phyloP scores from a whole-genome alignment of 106 monocot species.

The Dendrobium nobile region DNA sequence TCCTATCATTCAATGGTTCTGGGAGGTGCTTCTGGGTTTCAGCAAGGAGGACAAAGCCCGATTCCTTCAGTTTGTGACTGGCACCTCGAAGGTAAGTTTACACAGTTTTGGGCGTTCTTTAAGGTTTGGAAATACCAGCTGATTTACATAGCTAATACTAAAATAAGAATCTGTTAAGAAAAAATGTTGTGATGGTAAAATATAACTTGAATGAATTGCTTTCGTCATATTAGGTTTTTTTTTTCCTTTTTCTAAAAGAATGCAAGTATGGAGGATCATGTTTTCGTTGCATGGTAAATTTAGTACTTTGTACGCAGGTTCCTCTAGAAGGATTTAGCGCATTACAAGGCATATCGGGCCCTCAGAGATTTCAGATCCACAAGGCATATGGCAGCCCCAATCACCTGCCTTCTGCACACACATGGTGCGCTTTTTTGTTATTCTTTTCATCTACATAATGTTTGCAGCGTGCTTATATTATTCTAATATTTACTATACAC shows the following conservation, averaged over 20 bases:
- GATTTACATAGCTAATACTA: background rate
- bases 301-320: conserved; percentile 42
- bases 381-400: conserved; percentile 89
- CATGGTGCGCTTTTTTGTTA: conserved; percentile 48
- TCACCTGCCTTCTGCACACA: conserved; percentile 93
- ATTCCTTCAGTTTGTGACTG: conserved; percentile 96
- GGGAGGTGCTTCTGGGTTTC: conserved; percentile 91
- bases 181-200: background rate
- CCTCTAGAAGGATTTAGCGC: conserved; percentile 98
- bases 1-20: conserved; percentile 98
- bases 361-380: conserved; percentile 95
- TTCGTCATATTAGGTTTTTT: background rate
- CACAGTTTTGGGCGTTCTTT: background rate
- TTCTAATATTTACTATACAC: no score
- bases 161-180: background rate
- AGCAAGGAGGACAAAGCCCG: conserved; percentile 99
- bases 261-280: background rate
- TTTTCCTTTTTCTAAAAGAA: background rate
- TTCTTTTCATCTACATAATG: background rate
- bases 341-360: conserved; percentile 93
- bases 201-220: background rate
- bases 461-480: no score
- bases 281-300: background rate
- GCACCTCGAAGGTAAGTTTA: conserved; percentile 83
- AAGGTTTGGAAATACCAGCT: background rate